Evolutionary conservation across 1,284 basidiomycete genomes (phyloP).

Genomic region (Microbotryomycetes sp.): DNA sequence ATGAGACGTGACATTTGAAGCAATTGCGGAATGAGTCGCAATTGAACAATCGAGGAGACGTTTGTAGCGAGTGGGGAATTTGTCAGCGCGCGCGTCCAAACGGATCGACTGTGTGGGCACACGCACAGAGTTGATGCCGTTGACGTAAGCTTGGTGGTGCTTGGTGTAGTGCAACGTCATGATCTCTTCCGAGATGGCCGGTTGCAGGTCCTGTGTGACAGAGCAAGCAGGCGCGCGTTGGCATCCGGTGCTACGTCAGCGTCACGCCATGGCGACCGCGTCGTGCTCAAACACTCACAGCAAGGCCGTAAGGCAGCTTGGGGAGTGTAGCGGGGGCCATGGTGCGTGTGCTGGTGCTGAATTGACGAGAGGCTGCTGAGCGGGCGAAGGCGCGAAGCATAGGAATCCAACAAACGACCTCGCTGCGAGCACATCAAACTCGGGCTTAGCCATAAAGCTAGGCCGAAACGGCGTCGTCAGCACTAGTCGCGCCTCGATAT

Average conservation of each 20-base stretch:
- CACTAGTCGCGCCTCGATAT: too few species aligned
- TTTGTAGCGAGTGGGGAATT: background rate
- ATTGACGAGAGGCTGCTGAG: slow-evolving; percentile 40
- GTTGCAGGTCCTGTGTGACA: slow-evolving; percentile 4
- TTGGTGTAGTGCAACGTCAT: slow-evolving; percentile 87
- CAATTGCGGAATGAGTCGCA: background rate
- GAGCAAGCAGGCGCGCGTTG: background rate
- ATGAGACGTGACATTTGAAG: background rate
- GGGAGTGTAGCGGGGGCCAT: slow-evolving; percentile 54
- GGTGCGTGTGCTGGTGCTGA: background rate
- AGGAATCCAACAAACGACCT: too few species aligned
- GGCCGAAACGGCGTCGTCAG: too few species aligned
- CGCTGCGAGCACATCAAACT: too few species aligned
- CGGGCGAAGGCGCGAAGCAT: background rate
- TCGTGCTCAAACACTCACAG: slow-evolving; percentile 49
- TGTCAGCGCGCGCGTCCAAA: slow-evolving; percentile 27
- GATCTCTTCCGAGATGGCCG: slow-evolving; percentile 57
- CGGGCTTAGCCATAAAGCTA: too few species aligned
- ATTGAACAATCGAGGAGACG: background rate
- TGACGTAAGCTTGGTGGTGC: slow-evolving; percentile 81
- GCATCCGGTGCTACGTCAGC: background rate
- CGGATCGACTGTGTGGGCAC: background rate
- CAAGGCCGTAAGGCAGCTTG: slow-evolving; percentile 80
- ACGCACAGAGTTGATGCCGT: slow-evolving; percentile 58
- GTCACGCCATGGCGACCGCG: background rate